Percentiles rank a stretch among this genome's conserved stretches.
Evolutionary conservation across 208 protist genomes (phyloP).

Genomic region (Leishmania guyanensis): DNA sequence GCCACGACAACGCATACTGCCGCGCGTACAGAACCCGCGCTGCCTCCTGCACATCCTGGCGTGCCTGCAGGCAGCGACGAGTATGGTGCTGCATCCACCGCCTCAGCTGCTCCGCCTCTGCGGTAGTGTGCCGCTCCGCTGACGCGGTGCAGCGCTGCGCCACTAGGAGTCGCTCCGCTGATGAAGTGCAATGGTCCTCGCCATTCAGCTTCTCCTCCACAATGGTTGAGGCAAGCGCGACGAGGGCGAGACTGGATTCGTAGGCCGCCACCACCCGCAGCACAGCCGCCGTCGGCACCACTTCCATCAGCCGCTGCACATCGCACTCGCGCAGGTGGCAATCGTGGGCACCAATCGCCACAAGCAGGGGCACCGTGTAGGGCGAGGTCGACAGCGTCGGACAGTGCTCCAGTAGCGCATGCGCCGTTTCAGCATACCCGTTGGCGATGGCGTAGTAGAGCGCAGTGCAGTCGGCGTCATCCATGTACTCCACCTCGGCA

Average conservation of each 20-base stretch:
- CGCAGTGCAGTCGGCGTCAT: conserved; percentile 81
- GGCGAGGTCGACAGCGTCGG: conserved; percentile 58
- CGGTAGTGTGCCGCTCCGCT: conserved; percentile 59
- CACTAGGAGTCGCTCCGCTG: conserved; percentile 27
- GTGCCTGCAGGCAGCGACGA: conserved; percentile 46
- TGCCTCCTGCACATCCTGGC: conserved; percentile 45
- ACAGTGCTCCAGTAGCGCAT: conserved; percentile 57
- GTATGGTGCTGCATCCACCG: conserved; percentile 44
- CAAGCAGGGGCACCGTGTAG: conserved; percentile 63
- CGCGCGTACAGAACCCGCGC: conserved; percentile 56
- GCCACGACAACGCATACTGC: conserved; percentile 77
- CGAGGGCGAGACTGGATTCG: conserved; percentile 41
- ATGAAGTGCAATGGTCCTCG: conserved; percentile 26
- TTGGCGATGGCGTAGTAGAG: conserved; percentile 93
- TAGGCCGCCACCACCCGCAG: conserved; percentile 54
- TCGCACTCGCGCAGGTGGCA: conserved; percentile 71
- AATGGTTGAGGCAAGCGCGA: conserved; percentile 60
- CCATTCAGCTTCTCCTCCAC: conserved; percentile 69
- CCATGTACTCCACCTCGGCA: conserved; percentile 68
- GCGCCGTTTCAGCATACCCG: conserved; percentile 66
- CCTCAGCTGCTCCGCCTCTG: conserved; percentile 41
- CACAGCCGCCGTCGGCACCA: conserved; percentile 59
- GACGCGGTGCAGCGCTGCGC: conserved; percentile 27
- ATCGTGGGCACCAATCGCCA: conserved; percentile 78
- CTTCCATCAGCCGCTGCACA: conserved; percentile 61